phyloP scores from a whole-genome alignment of 345 rosid species.

The Melaleuca alternifolia region DNA sequence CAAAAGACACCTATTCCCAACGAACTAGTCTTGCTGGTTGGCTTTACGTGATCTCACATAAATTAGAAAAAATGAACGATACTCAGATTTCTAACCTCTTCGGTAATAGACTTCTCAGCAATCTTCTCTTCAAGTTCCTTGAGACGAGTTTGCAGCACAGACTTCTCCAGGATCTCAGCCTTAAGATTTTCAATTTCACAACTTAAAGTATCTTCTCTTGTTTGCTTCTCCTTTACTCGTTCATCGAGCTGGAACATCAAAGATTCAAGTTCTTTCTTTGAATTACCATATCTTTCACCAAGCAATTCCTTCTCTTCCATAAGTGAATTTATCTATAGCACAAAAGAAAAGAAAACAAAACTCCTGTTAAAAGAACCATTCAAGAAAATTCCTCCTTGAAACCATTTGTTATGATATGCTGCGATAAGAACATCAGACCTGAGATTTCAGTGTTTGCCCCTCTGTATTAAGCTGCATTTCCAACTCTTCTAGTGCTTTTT shows the following conservation, averaged over 20 bases:
- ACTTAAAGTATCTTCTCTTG: conserved; percentile 27
- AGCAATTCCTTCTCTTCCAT: conserved; percentile 66
- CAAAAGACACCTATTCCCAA: background rate
- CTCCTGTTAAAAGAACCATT: background rate
- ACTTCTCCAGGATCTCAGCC: conserved; percentile 33
- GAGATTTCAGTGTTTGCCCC: conserved; percentile 56
- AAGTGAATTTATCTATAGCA: conserved; percentile 53
- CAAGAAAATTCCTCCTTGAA: background rate
- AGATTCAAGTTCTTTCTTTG: conserved; percentile 67
- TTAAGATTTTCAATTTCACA: conserved; percentile 39
- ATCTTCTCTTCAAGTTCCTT: conserved; percentile 54
- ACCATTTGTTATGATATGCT: background rate
- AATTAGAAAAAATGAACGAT: background rate
- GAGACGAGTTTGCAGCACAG: conserved; percentile 34
- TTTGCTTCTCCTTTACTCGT: conserved; percentile 37
- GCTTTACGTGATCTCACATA: background rate
- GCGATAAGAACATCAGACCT: conserved; percentile 36
- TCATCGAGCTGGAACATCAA: conserved; percentile 49
- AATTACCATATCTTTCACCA: conserved; percentile 44
- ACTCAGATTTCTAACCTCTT: conserved; percentile 31
- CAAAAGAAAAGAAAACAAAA: background rate
- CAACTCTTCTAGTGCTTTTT: conserved; percentile 53
- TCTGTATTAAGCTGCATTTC: conserved; percentile 51
- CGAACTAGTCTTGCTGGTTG: background rate
- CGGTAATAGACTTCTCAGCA: conserved; percentile 19